Conservation (phyloP, 139 green algal genomes). For the Coelastrella sp. region DNA sequence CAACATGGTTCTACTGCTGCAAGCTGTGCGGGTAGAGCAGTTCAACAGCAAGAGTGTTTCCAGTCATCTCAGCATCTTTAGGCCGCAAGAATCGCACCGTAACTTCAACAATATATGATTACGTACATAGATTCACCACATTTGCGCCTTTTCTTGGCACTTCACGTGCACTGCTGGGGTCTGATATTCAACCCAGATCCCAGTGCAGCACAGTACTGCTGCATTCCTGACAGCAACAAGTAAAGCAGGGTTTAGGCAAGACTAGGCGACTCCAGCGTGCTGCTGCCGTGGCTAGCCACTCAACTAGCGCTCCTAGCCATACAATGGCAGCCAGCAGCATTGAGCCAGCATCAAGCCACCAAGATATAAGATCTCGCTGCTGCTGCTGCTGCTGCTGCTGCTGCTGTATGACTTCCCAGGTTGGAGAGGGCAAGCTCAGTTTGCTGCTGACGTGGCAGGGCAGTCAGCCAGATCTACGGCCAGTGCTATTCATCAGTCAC, state of each 20-base stretch:
- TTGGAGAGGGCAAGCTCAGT: slow-evolving; percentile 46
- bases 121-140: no score
- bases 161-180: not conserved
- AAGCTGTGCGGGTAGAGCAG: no score
- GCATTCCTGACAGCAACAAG: not conserved
- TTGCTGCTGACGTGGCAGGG: slow-evolving; percentile 76
- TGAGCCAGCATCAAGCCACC: not conserved
- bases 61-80: no score
- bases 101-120: no score
- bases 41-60: no score
- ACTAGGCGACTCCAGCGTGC: no score
- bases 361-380: not conserved
- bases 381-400: not conserved
- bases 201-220: not conserved
- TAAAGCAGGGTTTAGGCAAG: not conserved
- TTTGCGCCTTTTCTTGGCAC: no score
- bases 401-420: not conserved
- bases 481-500: slow-evolving; percentile 75
- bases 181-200: not conserved
- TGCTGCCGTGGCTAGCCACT: no score
- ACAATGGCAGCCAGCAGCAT: not conserved
- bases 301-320: not conserved
- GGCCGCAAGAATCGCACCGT: no score
- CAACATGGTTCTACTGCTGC: no score
- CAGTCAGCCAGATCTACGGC: slow-evolving; percentile 55